phyloP scores from a whole-genome alignment of 1,284 basidiomycete genomes.

The Anthracocystis panici-leucophaei region DNA sequence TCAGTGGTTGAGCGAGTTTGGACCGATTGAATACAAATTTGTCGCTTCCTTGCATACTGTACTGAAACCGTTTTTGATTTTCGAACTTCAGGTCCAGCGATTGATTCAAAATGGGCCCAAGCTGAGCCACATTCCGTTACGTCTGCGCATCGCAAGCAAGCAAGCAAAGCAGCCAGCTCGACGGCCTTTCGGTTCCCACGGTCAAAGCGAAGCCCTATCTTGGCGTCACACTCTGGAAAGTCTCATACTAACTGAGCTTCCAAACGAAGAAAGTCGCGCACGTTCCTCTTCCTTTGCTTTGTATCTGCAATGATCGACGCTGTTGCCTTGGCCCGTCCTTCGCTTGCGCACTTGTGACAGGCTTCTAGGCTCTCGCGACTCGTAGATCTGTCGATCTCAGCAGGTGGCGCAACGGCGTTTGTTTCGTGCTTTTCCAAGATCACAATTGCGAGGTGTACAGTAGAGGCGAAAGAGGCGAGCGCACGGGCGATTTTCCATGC shows the following conservation, averaged over 20 bases:
- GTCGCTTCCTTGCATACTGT: conserved; percentile 3
- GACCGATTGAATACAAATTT: conserved; percentile 2
- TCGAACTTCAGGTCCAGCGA: conserved; percentile 1
- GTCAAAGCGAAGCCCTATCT: neutral
- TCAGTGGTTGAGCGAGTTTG: neutral
- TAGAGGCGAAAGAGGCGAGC: conserved; percentile 1
- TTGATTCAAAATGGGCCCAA: neutral
- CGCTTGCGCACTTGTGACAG: neutral
- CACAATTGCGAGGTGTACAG: neutral
- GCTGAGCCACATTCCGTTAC: neutral
- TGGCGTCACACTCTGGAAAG: neutral
- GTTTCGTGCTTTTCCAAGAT: neutral
- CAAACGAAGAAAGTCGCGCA: neutral
- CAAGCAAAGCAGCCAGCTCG: too few relatives aligned
- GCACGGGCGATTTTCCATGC: neutral
- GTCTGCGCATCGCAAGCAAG: neutral
- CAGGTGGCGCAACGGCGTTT: conserved; percentile 1
- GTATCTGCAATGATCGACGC: neutral
- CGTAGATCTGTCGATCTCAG: neutral
- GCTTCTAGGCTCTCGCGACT: conserved; percentile 3
- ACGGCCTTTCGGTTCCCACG: neutral
- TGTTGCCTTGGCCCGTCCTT: neutral
- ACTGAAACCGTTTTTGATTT: neutral
- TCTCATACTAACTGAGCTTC: too few relatives aligned
- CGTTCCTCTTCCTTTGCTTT: conserved; percentile 12